These are phyloP conservation scores for Gryganskiella cystojenkinii DNA, from an alignment of 192 early-diverging fungal genomes.

Conservation along the genomic window DNA sequence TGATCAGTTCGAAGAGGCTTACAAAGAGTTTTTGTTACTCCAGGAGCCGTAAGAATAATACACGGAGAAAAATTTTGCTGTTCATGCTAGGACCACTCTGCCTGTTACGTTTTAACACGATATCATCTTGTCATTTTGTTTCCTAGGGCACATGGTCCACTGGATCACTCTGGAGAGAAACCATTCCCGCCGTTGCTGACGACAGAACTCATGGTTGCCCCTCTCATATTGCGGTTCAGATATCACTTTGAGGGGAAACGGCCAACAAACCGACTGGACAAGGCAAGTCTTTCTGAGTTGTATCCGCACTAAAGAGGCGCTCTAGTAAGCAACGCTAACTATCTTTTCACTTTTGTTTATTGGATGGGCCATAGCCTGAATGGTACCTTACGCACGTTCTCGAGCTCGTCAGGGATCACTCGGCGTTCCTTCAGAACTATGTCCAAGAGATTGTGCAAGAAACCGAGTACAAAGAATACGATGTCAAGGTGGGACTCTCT, in stretches of 20 bases:
- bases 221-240: constrained; percentile 72
- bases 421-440: constrained; percentile 70
- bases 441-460: constrained; percentile 72
- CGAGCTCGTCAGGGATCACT: constrained; percentile 66
- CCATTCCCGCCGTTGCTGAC: constrained; percentile 57
- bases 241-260: constrained; percentile 79
- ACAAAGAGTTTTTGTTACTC: constrained; percentile 49
- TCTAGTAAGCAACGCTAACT: too few relatives aligned
- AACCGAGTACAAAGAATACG: constrained; percentile 51
- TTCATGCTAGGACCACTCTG: too few relatives aligned
- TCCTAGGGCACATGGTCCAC: constrained; percentile 22
- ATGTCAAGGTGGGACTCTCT: constrained; percentile 65
- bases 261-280: constrained; percentile 79
- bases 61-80: too few relatives aligned
- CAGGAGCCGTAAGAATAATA: constrained; percentile 49
- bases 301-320: too few relatives aligned
- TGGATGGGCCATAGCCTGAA: constrained; percentile 78
- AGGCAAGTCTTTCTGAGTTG: constrained; percentile 49
- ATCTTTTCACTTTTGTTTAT: too few relatives aligned
- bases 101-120: too few relatives aligned
- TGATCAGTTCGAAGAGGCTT: constrained; percentile 40
- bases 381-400: constrained; percentile 77
- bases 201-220: constrained; percentile 64
- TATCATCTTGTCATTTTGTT: too few relatives aligned
- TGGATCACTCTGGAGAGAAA: constrained; percentile 23